A percentile compares a stretch with the other conserved stretches of the same genome.
These are phyloP conservation scores for Urostyla sp. DNA, from an alignment of 73 alveolate genomes.

Conservation along the genomic window DNA sequence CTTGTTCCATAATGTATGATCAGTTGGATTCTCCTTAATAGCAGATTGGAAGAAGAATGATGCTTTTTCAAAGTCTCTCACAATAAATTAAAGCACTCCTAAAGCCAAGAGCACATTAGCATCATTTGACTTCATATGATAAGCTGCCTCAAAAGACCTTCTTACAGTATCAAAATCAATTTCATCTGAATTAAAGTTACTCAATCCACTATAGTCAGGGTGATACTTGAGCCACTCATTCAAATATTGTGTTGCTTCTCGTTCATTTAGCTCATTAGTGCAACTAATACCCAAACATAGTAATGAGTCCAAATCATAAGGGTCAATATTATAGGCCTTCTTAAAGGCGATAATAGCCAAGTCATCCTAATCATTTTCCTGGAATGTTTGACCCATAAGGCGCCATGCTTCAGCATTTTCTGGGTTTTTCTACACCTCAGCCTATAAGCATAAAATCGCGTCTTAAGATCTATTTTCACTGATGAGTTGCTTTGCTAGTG, in stretches of 20 bases:
- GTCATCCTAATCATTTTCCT: constrained; percentile 82
- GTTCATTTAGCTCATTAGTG: constrained; percentile 82
- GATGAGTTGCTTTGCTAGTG: constrained; percentile 62
- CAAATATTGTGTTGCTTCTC: constrained; percentile 75
- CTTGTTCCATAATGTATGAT: constrained; percentile 90
- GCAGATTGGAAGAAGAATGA: constrained; percentile 75
- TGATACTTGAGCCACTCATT: constrained; percentile 69
- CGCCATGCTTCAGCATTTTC: constrained; percentile 83
- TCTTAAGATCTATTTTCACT: constrained; percentile 71
- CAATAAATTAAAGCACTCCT: constrained; percentile 77
- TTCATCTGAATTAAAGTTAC: constrained; percentile 12
- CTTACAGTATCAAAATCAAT: constrained; percentile 48
- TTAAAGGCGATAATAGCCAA: constrained; percentile 73
- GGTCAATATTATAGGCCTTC: constrained; percentile 84
- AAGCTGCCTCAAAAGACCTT: constrained; percentile 72
- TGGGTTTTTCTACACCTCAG: constrained; percentile 68
- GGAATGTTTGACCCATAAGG: constrained; percentile 79
- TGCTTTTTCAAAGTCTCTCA: constrained; percentile 73
- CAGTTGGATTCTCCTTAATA: constrained; percentile 77
- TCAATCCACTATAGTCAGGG: constrained; percentile 69
- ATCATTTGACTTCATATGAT: constrained; percentile 68
- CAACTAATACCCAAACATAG: constrained; percentile 86
- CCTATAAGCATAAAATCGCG: constrained; percentile 76
- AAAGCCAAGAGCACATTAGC: constrained; percentile 47
- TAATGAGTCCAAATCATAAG: constrained; percentile 83